Base-by-base conservation (phyloP, 495 filamentous ascomycete genomes). In the Pyrenula aspistea region DNA sequence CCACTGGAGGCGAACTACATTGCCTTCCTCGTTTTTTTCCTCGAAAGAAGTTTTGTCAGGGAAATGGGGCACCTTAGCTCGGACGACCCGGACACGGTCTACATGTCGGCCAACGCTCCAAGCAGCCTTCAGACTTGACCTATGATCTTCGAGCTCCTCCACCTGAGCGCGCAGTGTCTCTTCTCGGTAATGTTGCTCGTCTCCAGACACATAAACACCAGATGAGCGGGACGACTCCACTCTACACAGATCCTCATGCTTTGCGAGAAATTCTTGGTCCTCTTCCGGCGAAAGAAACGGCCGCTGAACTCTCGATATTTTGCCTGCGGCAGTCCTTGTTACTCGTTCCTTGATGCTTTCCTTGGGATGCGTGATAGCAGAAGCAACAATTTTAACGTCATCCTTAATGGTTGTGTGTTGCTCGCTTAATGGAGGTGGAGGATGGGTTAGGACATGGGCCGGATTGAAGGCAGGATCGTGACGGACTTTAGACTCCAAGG, bases 91-190 rank as follows among this genome's bases (percentile, higher is more conserved):
- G 2, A 75, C 69, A 49, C 63, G 63, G 4, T 68, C 65, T 21
- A 77, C 65, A 64, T 76, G 71, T 54, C 70, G 66, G 31, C 63
- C 65, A 20, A 73, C 70, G 2, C 68, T 67, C 68, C 71, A 74
- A 22, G 69, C 66, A 25, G 67, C 69, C 48, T 59, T 59, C 56
- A 72, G 67, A 53, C 64, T 67, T 48, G 72, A 65, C 47, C 68
- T 63, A 24, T 64, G 61, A 49, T 55, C 57, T 55, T 73, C 62
- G 55, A 77, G 55, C 24, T 68, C 61, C 20, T 66, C 57, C 49
- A 72, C 57, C 36, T 59, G 64, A 49, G 54, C 53, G 2, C 24
- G 57, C 49, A 50, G 58, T 1, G 55, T 25, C 49, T 51, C 59
- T 20, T 55, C 53, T 10, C 15, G 22, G 12, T 25, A 10, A 12